Base-by-base conservation (phyloP, 2,329 filamentous ascomycete species). In the Trichoderma hamatum region DNA sequence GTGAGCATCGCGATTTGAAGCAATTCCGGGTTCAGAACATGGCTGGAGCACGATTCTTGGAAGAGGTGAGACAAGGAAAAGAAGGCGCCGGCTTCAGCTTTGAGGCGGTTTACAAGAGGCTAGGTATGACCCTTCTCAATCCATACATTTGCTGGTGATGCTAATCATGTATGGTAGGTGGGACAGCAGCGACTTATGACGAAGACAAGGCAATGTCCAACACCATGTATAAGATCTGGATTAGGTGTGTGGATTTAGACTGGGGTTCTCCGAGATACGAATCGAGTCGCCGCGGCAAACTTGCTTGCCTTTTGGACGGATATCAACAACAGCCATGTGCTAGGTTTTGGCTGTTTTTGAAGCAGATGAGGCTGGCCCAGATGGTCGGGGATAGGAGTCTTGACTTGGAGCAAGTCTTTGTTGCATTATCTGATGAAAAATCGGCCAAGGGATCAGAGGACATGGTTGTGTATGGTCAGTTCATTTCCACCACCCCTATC, bases 271-370 rank as follows among this genome's bases (percentile, higher is more conserved):
- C 60, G 0, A 28, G 36, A 10, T 63, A 63, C 13, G 46, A 52
- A 63, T 13, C 14, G 16, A 34, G 16, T n/a, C 28, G 60, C 28
- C 16, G 28, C 13, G n/a, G 14, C 3, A 63, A 30, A 19, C 60
- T 63, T 16, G 43, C 24, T 24, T 28, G 21, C 10, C n/a, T 63
- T 1, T 52, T 52, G 3, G 46, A 32, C 14, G 28, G 26, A 2
- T 34, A 51, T n/a, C 60, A 49, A n/a, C 2, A 13, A 19, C 28
- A n/a, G 28, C 3, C 30, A 1, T 52, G 21, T 14, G n/a, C 11
- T 24, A 21, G 26, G 14, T 63, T 63, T 36, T 63, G 60, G 60
- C 21, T 36, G 14, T 63, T 63, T 10, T 16, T 63, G n/a, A 63
- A 52, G 60, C 21, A n/a, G n/a, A 63, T 63, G n/a, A 32, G 60